These are phyloP conservation scores for Lactarius trivialis DNA, from an alignment of 768 basidiomycete species.

Conservation along the genomic window DNA sequence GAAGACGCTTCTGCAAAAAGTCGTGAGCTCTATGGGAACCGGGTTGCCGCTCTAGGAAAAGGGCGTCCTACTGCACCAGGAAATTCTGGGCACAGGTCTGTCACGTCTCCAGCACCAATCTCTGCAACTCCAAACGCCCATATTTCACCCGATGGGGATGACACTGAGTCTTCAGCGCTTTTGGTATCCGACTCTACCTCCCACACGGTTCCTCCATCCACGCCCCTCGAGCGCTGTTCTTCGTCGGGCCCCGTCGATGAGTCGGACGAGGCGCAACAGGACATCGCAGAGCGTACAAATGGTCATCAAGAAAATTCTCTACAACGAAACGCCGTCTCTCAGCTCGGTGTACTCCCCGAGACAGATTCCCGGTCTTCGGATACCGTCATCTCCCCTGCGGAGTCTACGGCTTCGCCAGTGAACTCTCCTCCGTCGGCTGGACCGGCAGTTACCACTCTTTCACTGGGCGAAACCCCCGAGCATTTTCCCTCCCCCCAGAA, in stretches of 20 bases:
- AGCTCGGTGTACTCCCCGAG: background rate
- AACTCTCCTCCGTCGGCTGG: background rate
- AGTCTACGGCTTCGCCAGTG: background rate
- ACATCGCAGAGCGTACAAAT: background rate
- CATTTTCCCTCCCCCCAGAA: background rate
- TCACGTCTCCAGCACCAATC: slow-evolving; percentile 15
- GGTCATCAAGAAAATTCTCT: background rate
- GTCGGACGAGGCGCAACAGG: background rate
- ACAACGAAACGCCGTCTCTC: background rate
- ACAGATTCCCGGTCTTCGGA: background rate
- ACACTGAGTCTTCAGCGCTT: background rate
- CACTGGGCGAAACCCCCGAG: background rate
- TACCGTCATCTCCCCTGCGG: background rate
- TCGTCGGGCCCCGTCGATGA: background rate
- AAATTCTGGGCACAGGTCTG: slow-evolving; percentile 8
- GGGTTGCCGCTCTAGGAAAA: slow-evolving; percentile 40
- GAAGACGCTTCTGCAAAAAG: slow-evolving; percentile 43
- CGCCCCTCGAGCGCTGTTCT: background rate
- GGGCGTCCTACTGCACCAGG: slow-evolving; percentile 19
- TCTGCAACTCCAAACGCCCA: background rate
- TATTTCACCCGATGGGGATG: slow-evolving; percentile 7
- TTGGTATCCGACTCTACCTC: background rate
- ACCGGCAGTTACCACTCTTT: background rate
- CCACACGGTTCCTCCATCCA: background rate
- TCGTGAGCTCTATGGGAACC: slow-evolving; percentile 69